Conservation (phyloP, 2,329 filamentous ascomycete genomes). For the Eutypa lata region DNA sequence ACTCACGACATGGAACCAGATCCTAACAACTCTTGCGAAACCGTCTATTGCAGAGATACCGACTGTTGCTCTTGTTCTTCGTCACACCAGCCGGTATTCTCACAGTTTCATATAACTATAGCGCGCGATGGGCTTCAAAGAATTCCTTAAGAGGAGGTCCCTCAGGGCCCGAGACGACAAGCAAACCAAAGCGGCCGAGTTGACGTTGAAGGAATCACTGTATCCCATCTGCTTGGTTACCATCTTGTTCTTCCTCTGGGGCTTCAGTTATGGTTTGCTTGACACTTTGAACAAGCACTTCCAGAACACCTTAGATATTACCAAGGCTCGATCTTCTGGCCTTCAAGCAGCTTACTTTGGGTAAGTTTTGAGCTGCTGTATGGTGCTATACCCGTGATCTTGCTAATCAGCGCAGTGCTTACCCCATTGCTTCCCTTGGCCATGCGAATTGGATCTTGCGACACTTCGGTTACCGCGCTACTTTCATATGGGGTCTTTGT, state of each 20-base stretch:
- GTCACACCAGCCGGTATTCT: too few species aligned
- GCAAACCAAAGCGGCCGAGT: constrained; percentile 54
- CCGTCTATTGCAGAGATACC: too few species aligned
- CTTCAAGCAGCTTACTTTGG: constrained; percentile 65
- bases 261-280: constrained; percentile 55
- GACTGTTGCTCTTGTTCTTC: too few species aligned
- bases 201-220: constrained; percentile 65
- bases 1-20: neutral
- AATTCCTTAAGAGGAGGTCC: constrained; percentile 43
- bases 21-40: neutral
- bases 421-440: constrained; percentile 64
- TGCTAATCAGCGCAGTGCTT: constrained; percentile 42
- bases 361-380: constrained; percentile 28
- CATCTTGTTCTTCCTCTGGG: constrained; percentile 63
- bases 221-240: constrained; percentile 65
- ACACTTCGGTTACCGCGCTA: constrained; percentile 60
- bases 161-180: constrained; percentile 36
- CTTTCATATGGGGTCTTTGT: constrained; percentile 64
- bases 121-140: constrained; percentile 38
- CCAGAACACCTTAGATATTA: constrained; percentile 53
- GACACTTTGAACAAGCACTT: constrained; percentile 52
- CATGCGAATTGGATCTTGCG: constrained; percentile 64
- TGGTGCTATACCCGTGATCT: neutral
- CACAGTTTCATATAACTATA: neutral
- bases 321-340: constrained; percentile 55